Evolutionary conservation across 2,329 filamentous ascomycete genomes (phyloP), one percentile per base, ranked within the genome.

Genomic region (Emmonsiellopsis sp.): DNA sequence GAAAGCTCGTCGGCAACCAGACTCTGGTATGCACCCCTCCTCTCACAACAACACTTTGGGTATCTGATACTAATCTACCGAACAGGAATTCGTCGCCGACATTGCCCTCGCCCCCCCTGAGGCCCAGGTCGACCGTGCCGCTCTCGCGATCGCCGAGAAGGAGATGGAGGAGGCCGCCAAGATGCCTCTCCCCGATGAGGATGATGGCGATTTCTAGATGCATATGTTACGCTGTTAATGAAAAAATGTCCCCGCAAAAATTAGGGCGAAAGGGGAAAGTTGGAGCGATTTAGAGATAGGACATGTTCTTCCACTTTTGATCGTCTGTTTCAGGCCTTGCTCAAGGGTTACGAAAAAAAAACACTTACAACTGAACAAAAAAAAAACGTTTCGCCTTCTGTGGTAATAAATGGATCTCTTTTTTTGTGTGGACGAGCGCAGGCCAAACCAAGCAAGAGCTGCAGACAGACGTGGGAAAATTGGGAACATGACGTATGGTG

Each of bases 1-100:
- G 93, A 75, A 98, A 98, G 85, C 85, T 98, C 55, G 91, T 95
- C 66, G 93, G 92, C 76, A 97, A 97, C 82, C 80, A 89, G 67
- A 75, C 78, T 69, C 77, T 95, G 73, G 88, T 93, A 78, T 65
- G 86, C 76, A 52, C 11, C 15, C 41, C 56, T 59, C 48, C 59
- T 65, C 48, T 58, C 60, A 49, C 61, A 42, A 50, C 11, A 10
- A 3, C 9, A 7, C 38, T 35, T 15, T 9, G 35, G 26, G 15
- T 16, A 34, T 1, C 60, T 55, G 55, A 63, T 60, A 60, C 59
- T 62, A 69, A 52, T 50, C 15, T 13, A n/a, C 16, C 34, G 31
- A 34, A 11, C 26, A 95, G 89, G 92, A 97, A 74, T 97, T 98
- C 70, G 92, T 97, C 66, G 93, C 93, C 67, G 91, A 89, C 59